A percentile compares a stretch with the other conserved stretches of the same genome.
Evolutionary conservation across 2,329 filamentous ascomycete species (phyloP).

Genomic region (Colletotrichum sp.): DNA sequence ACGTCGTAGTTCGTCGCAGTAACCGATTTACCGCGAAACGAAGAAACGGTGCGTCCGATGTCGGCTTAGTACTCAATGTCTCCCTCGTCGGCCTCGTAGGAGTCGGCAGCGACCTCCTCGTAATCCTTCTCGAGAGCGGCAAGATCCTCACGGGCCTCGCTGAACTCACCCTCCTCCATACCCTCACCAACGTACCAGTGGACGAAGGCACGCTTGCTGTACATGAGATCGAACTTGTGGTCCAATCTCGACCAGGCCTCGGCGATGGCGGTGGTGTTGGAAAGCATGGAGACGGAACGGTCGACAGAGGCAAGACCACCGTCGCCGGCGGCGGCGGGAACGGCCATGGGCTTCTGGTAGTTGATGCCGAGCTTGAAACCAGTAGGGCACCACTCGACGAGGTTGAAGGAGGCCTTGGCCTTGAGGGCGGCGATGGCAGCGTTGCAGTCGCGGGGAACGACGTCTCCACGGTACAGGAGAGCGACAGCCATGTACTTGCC

Average conservation of each 20-base stretch:
- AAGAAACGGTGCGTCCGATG: neutral
- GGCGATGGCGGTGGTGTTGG: slow-evolving; percentile 77
- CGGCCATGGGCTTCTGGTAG: slow-evolving; percentile 71
- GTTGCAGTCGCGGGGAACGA: slow-evolving; percentile 73
- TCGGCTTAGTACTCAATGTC: slow-evolving; percentile 78
- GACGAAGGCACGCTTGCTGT: slow-evolving; percentile 78
- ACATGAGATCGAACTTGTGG: slow-evolving; percentile 81
- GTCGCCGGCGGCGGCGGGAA: slow-evolving; percentile 58
- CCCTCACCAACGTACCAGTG: slow-evolving; percentile 87
- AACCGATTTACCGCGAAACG: neutral
- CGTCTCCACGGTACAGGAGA: slow-evolving; percentile 74
- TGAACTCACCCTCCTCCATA: slow-evolving; percentile 93
- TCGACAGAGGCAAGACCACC: slow-evolving; percentile 67
- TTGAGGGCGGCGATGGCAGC: slow-evolving; percentile 71
- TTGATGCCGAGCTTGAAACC: slow-evolving; percentile 81
- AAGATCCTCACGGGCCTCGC: slow-evolving; percentile 84
- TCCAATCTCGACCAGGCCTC: slow-evolving; percentile 76
- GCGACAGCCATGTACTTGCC: slow-evolving; percentile 81
- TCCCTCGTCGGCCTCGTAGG: slow-evolving; percentile 66
- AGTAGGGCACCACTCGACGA: slow-evolving; percentile 78
- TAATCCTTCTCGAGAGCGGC: slow-evolving; percentile 88
- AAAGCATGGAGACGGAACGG: slow-evolving; percentile 73
- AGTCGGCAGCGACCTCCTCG: slow-evolving; percentile 82
- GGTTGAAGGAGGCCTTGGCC: slow-evolving; percentile 74
- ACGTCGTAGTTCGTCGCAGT: slow-evolving; percentile 12